Evolutionary conservation across 2,329 filamentous ascomycete species (phyloP).

Genomic region (Verticillium tricorpus): DNA sequence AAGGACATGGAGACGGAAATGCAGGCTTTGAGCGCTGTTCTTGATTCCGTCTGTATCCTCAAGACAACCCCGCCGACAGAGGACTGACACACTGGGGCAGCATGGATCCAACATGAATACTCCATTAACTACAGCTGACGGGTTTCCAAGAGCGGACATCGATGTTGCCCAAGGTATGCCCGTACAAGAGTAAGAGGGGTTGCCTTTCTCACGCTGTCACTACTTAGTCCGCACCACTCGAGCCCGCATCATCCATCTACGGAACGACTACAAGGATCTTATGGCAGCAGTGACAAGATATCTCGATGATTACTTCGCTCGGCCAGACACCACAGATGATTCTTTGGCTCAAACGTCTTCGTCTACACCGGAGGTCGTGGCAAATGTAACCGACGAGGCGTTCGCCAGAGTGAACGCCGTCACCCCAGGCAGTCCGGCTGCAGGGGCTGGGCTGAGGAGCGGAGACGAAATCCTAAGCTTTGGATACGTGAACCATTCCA

Average conservation of each 20-base stretch:
- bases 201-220: constrained; percentile 6
- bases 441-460: constrained; percentile 70
- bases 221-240: constrained; percentile 81
- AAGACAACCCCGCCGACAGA: neutral
- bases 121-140: constrained; percentile 78
- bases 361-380: constrained; percentile 15
- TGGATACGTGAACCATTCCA: constrained; percentile 75
- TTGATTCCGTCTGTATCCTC: constrained; percentile 68
- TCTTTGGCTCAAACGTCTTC: constrained; percentile 4
- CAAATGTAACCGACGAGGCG: constrained; percentile 36
- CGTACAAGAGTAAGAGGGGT: no score
- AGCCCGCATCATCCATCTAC: constrained; percentile 79
- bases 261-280: constrained; percentile 88
- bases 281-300: constrained; percentile 80
- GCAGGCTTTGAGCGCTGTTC: constrained; percentile 74
- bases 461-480: constrained; percentile 83
- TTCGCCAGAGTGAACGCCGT: constrained; percentile 93
- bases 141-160: constrained; percentile 87
- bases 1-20: constrained; percentile 82
- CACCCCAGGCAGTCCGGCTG: constrained; percentile 72
- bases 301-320: constrained; percentile 89
- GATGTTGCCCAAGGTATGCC: constrained; percentile 85
- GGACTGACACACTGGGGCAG: constrained; percentile 39
- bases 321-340: constrained; percentile 31
- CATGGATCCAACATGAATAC: constrained; percentile 94